Evolutionary conservation across 257 asterid species (phyloP).

Genomic region (Verbascum thapsus): DNA sequence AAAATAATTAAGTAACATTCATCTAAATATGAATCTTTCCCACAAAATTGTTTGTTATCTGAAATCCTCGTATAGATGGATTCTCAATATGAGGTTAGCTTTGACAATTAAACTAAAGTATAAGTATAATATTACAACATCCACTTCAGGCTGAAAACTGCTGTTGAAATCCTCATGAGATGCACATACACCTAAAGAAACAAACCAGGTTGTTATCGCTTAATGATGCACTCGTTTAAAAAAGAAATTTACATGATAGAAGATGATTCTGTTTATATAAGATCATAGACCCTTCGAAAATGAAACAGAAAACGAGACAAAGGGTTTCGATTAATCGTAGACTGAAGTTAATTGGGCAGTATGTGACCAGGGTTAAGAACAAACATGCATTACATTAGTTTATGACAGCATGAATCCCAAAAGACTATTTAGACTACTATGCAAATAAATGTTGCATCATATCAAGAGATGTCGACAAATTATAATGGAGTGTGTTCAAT

Average conservation of each 20-base stretch:
- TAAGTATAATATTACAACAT: slow-evolving; percentile 27
- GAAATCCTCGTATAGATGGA: slow-evolving; percentile 26
- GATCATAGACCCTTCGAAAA: neutral
- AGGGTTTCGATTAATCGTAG: neutral
- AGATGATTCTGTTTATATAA: neutral
- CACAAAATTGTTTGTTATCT: slow-evolving; percentile 28
- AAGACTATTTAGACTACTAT: slow-evolving; percentile 5
- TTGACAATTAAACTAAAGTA: slow-evolving; percentile 32
- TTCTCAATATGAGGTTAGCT: slow-evolving; percentile 20
- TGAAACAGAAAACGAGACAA: neutral
- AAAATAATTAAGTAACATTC: too few relatives aligned
- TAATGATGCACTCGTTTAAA: neutral
- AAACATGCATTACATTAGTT: neutral
- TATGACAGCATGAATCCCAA: slow-evolving; percentile 1
- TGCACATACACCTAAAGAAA: neutral
- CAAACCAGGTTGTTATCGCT: neutral
- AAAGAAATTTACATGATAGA: slow-evolving; percentile 7
- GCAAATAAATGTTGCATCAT: neutral
- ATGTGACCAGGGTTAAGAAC: neutral
- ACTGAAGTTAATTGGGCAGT: neutral
- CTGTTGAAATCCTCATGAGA: slow-evolving; percentile 22
- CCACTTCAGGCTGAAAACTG: slow-evolving; percentile 8
- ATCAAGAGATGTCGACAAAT: slow-evolving; percentile 3
- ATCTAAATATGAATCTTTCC: slow-evolving; percentile 20
- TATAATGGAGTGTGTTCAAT: slow-evolving; percentile 3